Evolutionary conservation across 345 rosid species (phyloP), one percentile per base, ranked within the genome.

Genomic region (Gossypium sturtianum): DNA sequence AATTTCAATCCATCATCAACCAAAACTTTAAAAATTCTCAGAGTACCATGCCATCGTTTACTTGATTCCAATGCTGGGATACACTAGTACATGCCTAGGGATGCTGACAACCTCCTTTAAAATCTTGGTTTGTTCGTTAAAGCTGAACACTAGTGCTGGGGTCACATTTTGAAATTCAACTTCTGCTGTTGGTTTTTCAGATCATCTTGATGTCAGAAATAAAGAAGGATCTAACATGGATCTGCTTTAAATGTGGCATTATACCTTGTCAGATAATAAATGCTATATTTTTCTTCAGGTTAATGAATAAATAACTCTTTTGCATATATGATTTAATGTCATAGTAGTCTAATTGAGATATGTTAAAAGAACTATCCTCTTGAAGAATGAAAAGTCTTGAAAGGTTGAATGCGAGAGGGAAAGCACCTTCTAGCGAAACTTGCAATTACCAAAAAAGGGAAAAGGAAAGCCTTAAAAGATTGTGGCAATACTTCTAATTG

Each of bases 401-500:
- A 57, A 22, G 61, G 23, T 57, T 57, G 61, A 57, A 57, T 57
- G 20, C 61, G 4, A 58, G 29, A 56, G 25, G 62, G 34, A 13
- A 58, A 58, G 62, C 62, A 12, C 9, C 12, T 22, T 58, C 29
- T 58, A 2, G 16, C 16, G 17, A 51, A 16, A 51, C 6, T 51
- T 51, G 19, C 19, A 51, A 51, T 51, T 51, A 51, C 17, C 54
- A 25, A 57, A 22, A 25, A 25, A 4, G 13, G 16, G 19, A 10
- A 57, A 11, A 22, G 29, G 23, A 57, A 22, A 13, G 2, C 16
- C 41, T 64, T n/a, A 43, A n/a, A 64, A 41, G 25, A 41, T 41
- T 64, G 69, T 53, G 56, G 60, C 44, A n/a, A 17, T n/a, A n/a
- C 25, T 54, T 71, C 43, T n/a, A 34, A n/a, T 68, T 79, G 66